Evolutionary conservation across 2,329 filamentous ascomycete genomes (phyloP), one percentile per base, ranked within the genome.

Genomic region (Ophiostoma sp.): DNA sequence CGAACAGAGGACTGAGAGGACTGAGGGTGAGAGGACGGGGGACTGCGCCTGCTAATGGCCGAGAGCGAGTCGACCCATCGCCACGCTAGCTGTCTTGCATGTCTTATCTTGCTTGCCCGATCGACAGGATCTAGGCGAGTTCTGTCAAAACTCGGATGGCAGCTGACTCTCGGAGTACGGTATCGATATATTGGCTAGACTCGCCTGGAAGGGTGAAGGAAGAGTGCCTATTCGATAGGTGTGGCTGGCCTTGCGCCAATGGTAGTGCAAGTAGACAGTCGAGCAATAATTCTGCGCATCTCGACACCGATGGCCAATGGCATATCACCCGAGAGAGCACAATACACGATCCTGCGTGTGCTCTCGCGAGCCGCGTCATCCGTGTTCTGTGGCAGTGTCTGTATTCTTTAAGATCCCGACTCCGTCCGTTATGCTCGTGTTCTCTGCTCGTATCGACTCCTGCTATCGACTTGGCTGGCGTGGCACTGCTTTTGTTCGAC

Each of bases 341-440:
- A 27, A 27, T n/a, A 16, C 47, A 49, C 47, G 12, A 49, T n/a
- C 47, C 14, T 55, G 49, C 55, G 12, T 40, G 55, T 60, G 55
- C 49, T 27, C 18, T 11, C 49, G 12, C 27, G 12, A 60, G 55
- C 55, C 55, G 55, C 55, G 55, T 60, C 55, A 60, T 60, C 55
- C 55, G 55, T 60, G 27, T 40, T 38, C 9, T 38, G 55, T 16
- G 55, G 55, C 16, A 6, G 49, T 49, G 14, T 49, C n/a, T 52
- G 27, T 27, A 27, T 27, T 27, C 27, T 27, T 27, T 27, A 2
- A 27, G 27, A 27, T 27, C 27, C 27, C 2, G 27, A 27, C 27
- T 27, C 27, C 27, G 27, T 27, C 52, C 18, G 11, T 16, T 18
- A 38, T 18, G 27, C 9, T 18, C 9, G 36, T 58, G 18, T 44